Base-by-base conservation (phyloP, 352 stramenopile genomes). In the Pythium brachiatum region DNA sequence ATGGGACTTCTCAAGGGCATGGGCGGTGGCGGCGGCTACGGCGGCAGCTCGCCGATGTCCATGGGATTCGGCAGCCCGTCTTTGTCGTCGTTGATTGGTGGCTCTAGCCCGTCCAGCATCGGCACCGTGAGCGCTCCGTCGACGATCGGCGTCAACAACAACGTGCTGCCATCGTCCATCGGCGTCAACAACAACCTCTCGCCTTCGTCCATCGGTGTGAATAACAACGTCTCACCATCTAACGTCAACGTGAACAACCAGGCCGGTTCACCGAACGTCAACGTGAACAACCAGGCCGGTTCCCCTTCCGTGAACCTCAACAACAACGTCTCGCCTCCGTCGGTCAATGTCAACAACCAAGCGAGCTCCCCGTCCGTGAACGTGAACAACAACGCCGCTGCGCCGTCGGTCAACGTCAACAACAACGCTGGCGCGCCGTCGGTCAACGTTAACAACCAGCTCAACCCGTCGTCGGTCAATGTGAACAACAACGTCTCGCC, bases 321-420 rank as follows among this genome's bases (percentile, higher is more conserved):
- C 57, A 64, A 57, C 57, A 43, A 51, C 29, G 21, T 43, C 3
- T 18, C 11, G 0, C 26, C 55, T 38, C 43, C 55, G 11, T 62
- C 55, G 3, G 27, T 54, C 1, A 62, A 32, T 26, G 29, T 62
- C 11, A 62, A 55, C 56, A 62, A 62, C 55, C 18, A 46, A 29
- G n/a, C 20, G 0, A 15, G 1, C 2, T 36, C 56, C 2, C 56
- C 56, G 27, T n/a, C n/a, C n/a, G n/a, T n/a, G n/a, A n/a, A n/a
- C n/a, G n/a, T n/a, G n/a, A 55, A 62, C 32, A 62, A 62, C 56
- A 34, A 55, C 3, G 31, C 50, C 1, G 27, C 27, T 1, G 43
- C 56, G 0, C 43, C 56, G 6, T 62, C 56, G 20, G 56, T 62
- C 3, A 55, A 55, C 21, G 44, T 62, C 2, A 55, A 62, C 46